Evolutionary conservation across 2,329 filamentous ascomycete genomes (phyloP), one percentile per base, ranked within the genome.

Genomic region (Paraphoma sp.): DNA sequence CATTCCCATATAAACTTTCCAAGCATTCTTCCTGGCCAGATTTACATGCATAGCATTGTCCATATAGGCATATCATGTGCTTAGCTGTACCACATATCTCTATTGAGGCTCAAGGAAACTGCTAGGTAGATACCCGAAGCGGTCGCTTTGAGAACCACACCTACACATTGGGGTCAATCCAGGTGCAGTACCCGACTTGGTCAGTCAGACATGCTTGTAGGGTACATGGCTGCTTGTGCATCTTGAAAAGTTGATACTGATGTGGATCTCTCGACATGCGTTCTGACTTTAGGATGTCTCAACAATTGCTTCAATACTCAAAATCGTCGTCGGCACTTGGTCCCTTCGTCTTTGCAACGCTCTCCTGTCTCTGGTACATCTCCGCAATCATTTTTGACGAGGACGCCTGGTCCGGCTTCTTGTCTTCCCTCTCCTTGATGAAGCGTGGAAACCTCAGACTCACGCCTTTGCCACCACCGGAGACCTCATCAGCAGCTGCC

Each of bases 281-380:
- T 23, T 23, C 23, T 23, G 23, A 23, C 23, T 23, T 23, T 23
- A 23, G 23, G 3, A 3, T 23, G 23, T 28, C 43, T 18, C 38
- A 11, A 2, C 14, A 8, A 6, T 36, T 28, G 16, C 16, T 17
- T 57, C 51, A 99, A 79, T 99, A 99, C 82, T 99, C 95, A 79
- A 97, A 99, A 76, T 98, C 93, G 79, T 98, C 94, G 82, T 99
- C 95, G 53, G 93, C 93, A 46, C 89, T 84, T 4, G 92, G 91
- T 0, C 89, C 91, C 81, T 96, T 96, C 54, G 82, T 92, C 83
- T 95, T 96, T 11, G 86, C 81, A 48, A 97, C 92, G 66, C 89
- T 91, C 81, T 98, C 94, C 81, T 99, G 95, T 79, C 91, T 93
- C 64, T 89, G 84, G 80, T 98, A 99, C 94, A 99, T 97, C 77